These are phyloP conservation scores for Phoma sp. DNA, from an alignment of 2,329 filamentous ascomycete genomes.

Conservation along the genomic window DNA sequence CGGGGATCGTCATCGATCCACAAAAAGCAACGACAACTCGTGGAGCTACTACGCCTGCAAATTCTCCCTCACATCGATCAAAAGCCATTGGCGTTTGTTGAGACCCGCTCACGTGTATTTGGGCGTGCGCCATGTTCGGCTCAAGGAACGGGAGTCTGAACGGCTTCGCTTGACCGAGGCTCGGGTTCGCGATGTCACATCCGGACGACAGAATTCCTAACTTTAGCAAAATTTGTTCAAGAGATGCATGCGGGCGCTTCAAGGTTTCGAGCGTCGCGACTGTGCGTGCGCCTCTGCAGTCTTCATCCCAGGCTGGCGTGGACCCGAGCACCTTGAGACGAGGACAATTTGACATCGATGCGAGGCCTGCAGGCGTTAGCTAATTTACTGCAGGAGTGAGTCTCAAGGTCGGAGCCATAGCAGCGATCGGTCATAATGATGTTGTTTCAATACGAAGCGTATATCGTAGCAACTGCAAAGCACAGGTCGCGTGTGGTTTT, in stretches of 20 bases:
- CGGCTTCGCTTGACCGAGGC: conserved; percentile 9
- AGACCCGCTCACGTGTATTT: conserved; percentile 1
- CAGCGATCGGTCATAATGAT: neutral
- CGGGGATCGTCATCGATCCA: conserved; percentile 1
- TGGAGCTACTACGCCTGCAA: neutral
- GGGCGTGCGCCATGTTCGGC: conserved; percentile 5
- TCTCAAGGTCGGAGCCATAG: neutral
- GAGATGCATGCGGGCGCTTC: neutral
- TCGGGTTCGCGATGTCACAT: conserved; percentile 1
- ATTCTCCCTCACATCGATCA: neutral
- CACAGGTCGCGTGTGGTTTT: conserved; percentile 2
- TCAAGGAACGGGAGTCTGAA: neutral
- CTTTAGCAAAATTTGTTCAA: neutral
- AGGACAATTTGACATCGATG: neutral
- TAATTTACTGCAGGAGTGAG: neutral
- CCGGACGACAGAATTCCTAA: neutral
- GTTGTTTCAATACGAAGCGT: conserved; percentile 5
- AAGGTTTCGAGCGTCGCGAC: neutral
- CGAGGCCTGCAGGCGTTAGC: neutral
- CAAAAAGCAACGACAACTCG: neutral
- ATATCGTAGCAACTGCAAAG: neutral
- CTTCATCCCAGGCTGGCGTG: conserved; percentile 1
- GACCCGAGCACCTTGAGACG: conserved; percentile 2
- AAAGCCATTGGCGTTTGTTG: conserved; percentile 15
- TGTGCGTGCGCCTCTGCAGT: neutral